Conservation (phyloP, 345 rosid genomes). For the Physaria fendleri region DNA sequence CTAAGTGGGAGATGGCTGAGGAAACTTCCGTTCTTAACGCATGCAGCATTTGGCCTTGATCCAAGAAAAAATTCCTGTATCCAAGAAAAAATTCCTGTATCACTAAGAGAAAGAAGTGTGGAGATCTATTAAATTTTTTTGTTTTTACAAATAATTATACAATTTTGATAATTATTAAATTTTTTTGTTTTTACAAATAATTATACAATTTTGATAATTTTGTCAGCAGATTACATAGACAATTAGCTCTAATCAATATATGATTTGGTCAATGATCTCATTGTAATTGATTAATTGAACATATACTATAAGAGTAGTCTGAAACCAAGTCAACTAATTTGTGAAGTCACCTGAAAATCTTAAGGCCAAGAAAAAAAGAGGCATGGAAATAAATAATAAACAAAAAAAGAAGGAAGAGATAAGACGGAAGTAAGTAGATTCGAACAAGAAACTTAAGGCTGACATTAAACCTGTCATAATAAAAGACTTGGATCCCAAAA, state of each 20-base stretch:
- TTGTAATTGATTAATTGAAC: background rate
- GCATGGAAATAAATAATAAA: background rate
- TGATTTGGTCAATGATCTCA: background rate
- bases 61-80: conserved; percentile 56
- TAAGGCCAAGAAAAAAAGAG: conserved; percentile 9
- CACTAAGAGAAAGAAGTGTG: no score
- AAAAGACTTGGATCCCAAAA: background rate
- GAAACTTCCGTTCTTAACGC: conserved; percentile 88
- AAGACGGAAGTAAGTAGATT: background rate
- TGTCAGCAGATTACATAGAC: background rate
- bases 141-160: background rate
- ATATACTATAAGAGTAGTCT: background rate
- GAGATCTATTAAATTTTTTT: background rate
- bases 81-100: no score
- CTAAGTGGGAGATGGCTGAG: conserved; percentile 89
- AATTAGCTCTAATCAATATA: background rate
- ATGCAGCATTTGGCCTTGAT: conserved; percentile 63
- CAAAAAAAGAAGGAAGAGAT: background rate
- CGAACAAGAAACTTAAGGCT: conserved; percentile 30
- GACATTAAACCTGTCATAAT: conserved; percentile 6
- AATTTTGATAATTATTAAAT: background rate
- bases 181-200: background rate
- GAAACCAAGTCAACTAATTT: background rate
- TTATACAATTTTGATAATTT: background rate
- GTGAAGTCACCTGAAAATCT: background rate